phyloP scores from a whole-genome alignment of 129 eudicot species.

The Helianthus tuberosus region DNA sequence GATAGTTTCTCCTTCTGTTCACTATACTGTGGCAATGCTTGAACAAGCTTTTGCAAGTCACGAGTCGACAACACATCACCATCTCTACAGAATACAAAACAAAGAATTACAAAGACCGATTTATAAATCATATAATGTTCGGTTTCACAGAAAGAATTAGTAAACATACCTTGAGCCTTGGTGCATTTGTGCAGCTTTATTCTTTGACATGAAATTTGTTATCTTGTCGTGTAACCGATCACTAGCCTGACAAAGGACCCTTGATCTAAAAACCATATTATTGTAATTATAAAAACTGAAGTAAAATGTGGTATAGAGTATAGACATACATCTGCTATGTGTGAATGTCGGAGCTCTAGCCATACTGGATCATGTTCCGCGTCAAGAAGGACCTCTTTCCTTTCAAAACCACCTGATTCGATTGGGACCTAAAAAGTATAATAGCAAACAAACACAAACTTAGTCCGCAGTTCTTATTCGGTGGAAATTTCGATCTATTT shows the following conservation, averaged over 20 bases:
- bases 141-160: constrained; percentile 2
- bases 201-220: constrained; percentile 76
- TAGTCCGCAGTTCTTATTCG: background rate
- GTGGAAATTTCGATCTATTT: constrained; percentile 1
- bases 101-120: background rate
- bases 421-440: constrained; percentile 66
- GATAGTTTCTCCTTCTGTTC: constrained; percentile 88
- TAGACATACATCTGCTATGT: constrained; percentile 83
- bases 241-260: constrained; percentile 72
- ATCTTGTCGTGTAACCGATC: constrained; percentile 84
- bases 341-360: constrained; percentile 94
- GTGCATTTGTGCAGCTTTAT: constrained; percentile 92
- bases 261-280: constrained; percentile 26
- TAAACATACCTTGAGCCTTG: constrained; percentile 63
- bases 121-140: constrained; percentile 9
- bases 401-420: constrained; percentile 70
- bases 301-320: constrained; percentile 26
- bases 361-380: constrained; percentile 85
- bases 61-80: constrained; percentile 75
- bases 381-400: constrained; percentile 80
- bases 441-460: constrained; percentile 22
- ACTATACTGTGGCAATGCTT: constrained; percentile 86
- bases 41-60: constrained; percentile 85
- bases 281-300: background rate
- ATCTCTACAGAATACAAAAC: constrained; percentile 39